A percentile compares a stretch with the other conserved stretches of the same genome.
Evolutionary conservation across 306 rosid genomes (phyloP).

Genomic region (Medicago lupulina): DNA sequence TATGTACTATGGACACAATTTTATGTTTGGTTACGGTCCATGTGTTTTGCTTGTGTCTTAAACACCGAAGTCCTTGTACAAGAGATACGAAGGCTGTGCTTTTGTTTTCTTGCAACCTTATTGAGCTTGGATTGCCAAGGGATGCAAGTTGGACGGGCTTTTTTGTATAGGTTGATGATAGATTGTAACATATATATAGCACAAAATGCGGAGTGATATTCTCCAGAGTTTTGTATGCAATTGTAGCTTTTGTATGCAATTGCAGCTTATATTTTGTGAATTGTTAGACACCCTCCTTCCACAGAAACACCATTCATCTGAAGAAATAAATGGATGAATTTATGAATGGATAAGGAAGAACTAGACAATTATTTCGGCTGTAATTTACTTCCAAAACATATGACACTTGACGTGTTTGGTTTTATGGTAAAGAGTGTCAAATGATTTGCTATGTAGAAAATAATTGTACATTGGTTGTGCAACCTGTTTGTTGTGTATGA

Average conservation of each 20-base stretch:
- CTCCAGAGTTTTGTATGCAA: conserved; percentile 62
- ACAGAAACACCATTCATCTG: background rate
- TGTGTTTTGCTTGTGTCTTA: conserved; percentile 52
- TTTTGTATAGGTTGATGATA: conserved; percentile 79
- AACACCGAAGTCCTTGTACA: conserved; percentile 55
- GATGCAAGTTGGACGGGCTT: conserved; percentile 67
- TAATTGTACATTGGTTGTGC: conserved; percentile 9
- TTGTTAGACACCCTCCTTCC: conserved; percentile 14
- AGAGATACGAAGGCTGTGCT: conserved; percentile 67
- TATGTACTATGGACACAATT: conserved; percentile 38
- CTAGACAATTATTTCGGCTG: background rate
- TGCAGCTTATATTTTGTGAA: conserved; percentile 48
- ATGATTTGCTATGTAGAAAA: background rate
- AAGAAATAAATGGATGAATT: conserved; percentile 21
- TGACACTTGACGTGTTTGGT: conserved; percentile 11
- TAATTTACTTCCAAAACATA: conserved; percentile 22
- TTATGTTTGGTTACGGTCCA: conserved; percentile 46
- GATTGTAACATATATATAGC: conserved; percentile 71
- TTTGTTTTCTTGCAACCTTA: conserved; percentile 51
- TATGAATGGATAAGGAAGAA: conserved; percentile 6
- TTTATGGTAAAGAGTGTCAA: background rate
- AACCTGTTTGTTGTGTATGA: conserved; percentile 16
- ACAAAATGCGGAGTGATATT: conserved; percentile 60
- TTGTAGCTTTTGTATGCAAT: conserved; percentile 48
- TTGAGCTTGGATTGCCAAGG: conserved; percentile 55